phyloP scores from a whole-genome alignment of 106 monocot species.

The Chionographis japonica region DNA sequence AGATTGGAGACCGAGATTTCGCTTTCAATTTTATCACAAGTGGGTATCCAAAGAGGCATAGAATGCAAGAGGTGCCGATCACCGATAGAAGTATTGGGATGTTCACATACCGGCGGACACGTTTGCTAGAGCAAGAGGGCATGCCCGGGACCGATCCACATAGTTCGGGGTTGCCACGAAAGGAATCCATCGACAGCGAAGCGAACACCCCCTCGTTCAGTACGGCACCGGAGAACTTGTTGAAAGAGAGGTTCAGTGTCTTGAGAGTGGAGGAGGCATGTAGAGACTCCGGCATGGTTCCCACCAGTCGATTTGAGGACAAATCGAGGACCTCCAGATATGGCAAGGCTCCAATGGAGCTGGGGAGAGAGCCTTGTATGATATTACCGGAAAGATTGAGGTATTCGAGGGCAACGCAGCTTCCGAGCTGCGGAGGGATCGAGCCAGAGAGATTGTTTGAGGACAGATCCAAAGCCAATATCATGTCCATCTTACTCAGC shows the following conservation, averaged over 20 bases:
- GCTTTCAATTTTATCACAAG: conserved; percentile 6
- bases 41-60: conserved; percentile 14
- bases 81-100: conserved; percentile 18
- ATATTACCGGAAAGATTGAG: conserved; percentile 73
- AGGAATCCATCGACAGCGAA: conserved; percentile 24
- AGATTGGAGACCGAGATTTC: not conserved
- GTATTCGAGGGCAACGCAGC: conserved; percentile 71
- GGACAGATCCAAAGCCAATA: conserved; percentile 65
- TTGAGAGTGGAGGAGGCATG: conserved; percentile 39
- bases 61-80: conserved; percentile 1
- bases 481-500: conserved; percentile 77
- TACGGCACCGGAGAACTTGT: conserved; percentile 55
- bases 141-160: conserved; percentile 45
- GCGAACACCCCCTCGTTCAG: conserved; percentile 35
- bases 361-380: conserved; percentile 42
- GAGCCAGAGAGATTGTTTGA: conserved; percentile 56
- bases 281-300: conserved; percentile 54
- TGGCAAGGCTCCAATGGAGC: conserved; percentile 44
- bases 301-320: conserved; percentile 45
- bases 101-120: not conserved
- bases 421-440: conserved; percentile 70
- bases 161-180: conserved; percentile 45
- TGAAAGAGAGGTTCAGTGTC: conserved; percentile 68
- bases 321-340: conserved; percentile 59
- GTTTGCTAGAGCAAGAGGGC: conserved; percentile 9